A percentile compares a stretch with the other conserved stretches of the same genome.
Conservation (phyloP, 257 asterid genomes). For the Euphrasia confusa region DNA sequence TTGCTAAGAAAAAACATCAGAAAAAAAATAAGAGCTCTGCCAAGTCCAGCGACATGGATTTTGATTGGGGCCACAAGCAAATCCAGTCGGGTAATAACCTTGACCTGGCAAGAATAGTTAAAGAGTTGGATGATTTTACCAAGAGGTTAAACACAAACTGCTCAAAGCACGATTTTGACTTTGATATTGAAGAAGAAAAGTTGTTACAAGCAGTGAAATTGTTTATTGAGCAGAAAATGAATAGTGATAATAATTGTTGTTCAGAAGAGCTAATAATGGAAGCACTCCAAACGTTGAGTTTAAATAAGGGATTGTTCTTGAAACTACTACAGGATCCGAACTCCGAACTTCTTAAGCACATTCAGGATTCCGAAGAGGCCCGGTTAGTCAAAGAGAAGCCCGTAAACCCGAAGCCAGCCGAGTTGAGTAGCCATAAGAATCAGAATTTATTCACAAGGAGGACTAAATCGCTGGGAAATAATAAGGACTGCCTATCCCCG, state of each 20-base stretch:
- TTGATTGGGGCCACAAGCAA: slow-evolving; percentile 9
- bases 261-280: slow-evolving; percentile 58
- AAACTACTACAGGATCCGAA: slow-evolving; percentile 63
- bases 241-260: slow-evolving; percentile 22
- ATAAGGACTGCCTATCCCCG: slow-evolving; percentile 38
- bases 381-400: slow-evolving; percentile 35
- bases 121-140: slow-evolving; percentile 39
- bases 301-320: slow-evolving; percentile 48
- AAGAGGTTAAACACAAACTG: slow-evolving; percentile 26
- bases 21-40: slow-evolving; percentile 34
- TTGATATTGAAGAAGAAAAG: slow-evolving; percentile 49
- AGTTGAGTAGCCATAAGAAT: slow-evolving; percentile 40
- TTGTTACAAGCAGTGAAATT: slow-evolving; percentile 57
- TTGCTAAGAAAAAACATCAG: slow-evolving; percentile 30
- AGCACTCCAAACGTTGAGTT: slow-evolving; percentile 54
- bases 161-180: slow-evolving; percentile 28
- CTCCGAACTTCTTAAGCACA: slow-evolving; percentile 46
- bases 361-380: slow-evolving; percentile 42
- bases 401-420: slow-evolving; percentile 37
- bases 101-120: slow-evolving; percentile 51
- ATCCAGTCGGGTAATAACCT: slow-evolving; percentile 18
- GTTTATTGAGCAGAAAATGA: slow-evolving; percentile 48
- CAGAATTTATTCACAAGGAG: slow-evolving; percentile 61
- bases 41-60: slow-evolving; percentile 42
- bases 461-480: slow-evolving; percentile 64